Percentiles rank a stretch among this genome's conserved stretches.
phyloP scores from a whole-genome alignment of 2,329 filamentous ascomycete genomes.

The Stachybotrys echinatus region DNA sequence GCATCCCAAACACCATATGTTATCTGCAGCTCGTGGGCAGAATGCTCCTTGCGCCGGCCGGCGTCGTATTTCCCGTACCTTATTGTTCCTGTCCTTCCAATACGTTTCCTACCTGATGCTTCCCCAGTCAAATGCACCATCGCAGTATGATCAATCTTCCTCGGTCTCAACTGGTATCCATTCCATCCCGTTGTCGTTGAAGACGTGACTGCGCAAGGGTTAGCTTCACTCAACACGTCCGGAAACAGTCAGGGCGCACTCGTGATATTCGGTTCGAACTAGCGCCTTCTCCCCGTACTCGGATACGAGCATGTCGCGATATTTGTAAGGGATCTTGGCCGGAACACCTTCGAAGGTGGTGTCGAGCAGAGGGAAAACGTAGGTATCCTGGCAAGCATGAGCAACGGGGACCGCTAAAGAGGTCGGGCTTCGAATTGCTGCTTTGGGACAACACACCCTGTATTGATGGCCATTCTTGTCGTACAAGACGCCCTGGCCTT shows the following conservation, averaged over 20 bases:
- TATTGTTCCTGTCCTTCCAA: too few relatives aligned
- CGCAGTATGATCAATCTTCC: too few relatives aligned
- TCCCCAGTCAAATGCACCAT: too few relatives aligned
- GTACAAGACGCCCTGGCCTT: slow-evolving; percentile 38
- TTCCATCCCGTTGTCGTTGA: slow-evolving; percentile 30
- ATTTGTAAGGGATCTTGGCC: slow-evolving; percentile 61
- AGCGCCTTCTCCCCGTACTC: slow-evolving; percentile 53
- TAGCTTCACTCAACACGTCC: slow-evolving; percentile 2
- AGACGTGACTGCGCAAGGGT: slow-evolving; percentile 29
- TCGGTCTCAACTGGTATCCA: too few relatives aligned
- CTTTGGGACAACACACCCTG: slow-evolving; percentile 31
- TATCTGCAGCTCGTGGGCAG: too few relatives aligned
- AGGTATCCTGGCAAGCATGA: slow-evolving; percentile 34
- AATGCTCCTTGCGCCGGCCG: too few relatives aligned
- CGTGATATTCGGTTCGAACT: slow-evolving; percentile 43
- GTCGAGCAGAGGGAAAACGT: slow-evolving; percentile 64
- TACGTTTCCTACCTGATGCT: too few relatives aligned
- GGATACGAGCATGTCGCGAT: slow-evolving; percentile 50
- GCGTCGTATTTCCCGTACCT: too few relatives aligned
- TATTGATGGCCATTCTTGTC: slow-evolving; percentile 49
- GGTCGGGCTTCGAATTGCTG: neutral
- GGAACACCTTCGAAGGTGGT: slow-evolving; percentile 63
- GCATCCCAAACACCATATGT: too few relatives aligned
- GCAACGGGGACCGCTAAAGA: neutral
- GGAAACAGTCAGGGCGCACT: slow-evolving; percentile 31